Evolutionary conservation across 768 basidiomycete genomes (phyloP).

Genomic region (Pseudohyphozyma bogoriensis): DNA sequence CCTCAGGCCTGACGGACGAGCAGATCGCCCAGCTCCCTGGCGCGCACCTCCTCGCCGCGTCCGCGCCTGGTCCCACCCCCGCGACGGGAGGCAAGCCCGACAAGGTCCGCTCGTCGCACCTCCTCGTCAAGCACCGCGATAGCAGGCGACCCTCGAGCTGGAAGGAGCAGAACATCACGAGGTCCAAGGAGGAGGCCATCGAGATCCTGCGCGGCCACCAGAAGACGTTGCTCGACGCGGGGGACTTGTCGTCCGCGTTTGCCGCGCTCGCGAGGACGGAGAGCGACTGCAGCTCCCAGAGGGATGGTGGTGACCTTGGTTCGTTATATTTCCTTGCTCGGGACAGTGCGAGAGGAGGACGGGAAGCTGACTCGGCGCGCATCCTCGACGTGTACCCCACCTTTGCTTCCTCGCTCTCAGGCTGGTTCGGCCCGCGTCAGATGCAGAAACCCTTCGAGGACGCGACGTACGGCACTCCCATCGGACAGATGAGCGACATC

Average conservation of each 20-base stretch:
- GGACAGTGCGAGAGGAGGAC: background rate
- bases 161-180: constrained; percentile 64
- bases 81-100: constrained; percentile 36
- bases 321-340: background rate
- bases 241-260: constrained; percentile 49
- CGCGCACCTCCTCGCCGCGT: constrained; percentile 31
- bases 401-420: background rate
- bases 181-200: constrained; percentile 80
- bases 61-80: constrained; percentile 19
- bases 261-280: constrained; percentile 60
- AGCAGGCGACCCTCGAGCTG: constrained; percentile 42
- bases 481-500: constrained; percentile 68
- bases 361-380: background rate
- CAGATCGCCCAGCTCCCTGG: constrained; percentile 27
- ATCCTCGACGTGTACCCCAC: background rate
- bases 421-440: constrained; percentile 69
- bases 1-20: constrained; percentile 16
- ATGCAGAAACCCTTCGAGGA: constrained; percentile 99
- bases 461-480: constrained; percentile 59
- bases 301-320: constrained; percentile 70
- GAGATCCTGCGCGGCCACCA: constrained; percentile 60
- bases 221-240: constrained; percentile 49
- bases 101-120: constrained; percentile 85
- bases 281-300: constrained; percentile 84
- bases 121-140: constrained; percentile 73